These are phyloP conservation scores for Steccherinum ochraceum DNA, from an alignment of 768 basidiomycete species.

Conservation along the genomic window DNA sequence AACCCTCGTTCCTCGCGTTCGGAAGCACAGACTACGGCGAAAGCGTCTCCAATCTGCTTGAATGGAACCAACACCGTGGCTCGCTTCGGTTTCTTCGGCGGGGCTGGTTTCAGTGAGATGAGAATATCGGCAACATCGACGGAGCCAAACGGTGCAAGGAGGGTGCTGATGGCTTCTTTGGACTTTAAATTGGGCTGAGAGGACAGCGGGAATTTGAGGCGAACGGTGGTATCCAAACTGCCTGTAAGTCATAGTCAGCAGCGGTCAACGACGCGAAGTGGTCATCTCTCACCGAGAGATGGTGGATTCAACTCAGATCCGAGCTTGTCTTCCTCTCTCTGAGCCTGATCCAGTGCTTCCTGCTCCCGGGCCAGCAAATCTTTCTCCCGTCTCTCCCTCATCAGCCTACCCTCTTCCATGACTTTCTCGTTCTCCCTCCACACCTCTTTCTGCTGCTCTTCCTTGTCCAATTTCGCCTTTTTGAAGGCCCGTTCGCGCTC, in stretches of 20 bases:
- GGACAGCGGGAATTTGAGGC: conserved; percentile 61
- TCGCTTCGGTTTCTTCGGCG: conserved; percentile 53
- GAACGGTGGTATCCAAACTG: conserved; percentile 67
- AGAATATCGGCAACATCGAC: conserved; percentile 62
- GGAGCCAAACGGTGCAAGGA: conserved; percentile 57
- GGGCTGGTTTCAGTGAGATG: conserved; percentile 52
- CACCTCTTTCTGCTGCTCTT: conserved; percentile 45
- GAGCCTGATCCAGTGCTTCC: conserved; percentile 30
- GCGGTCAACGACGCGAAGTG: not conserved
- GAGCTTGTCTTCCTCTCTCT: conserved; percentile 28
- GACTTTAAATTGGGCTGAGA: conserved; percentile 53
- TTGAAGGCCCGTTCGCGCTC: conserved; percentile 73
- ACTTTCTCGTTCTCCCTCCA: conserved; percentile 65
- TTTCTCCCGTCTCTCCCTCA: conserved; percentile 63
- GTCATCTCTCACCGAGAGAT: conserved; percentile 34
- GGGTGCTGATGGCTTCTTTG: conserved; percentile 36
- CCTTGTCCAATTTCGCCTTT: conserved; percentile 58
- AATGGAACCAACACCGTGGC: conserved; percentile 74
- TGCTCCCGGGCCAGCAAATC: conserved; percentile 40
- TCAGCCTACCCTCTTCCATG: conserved; percentile 63
- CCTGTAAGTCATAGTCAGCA: conserved; percentile 28
- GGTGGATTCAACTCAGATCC: conserved; percentile 43
- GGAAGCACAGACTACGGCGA: conserved; percentile 64
- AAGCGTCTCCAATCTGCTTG: conserved; percentile 68
- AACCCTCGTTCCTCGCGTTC: conserved; percentile 45